phyloP scores from a whole-genome alignment of 352 stramenopile species.

The Phytophthora cryptogea region DNA sequence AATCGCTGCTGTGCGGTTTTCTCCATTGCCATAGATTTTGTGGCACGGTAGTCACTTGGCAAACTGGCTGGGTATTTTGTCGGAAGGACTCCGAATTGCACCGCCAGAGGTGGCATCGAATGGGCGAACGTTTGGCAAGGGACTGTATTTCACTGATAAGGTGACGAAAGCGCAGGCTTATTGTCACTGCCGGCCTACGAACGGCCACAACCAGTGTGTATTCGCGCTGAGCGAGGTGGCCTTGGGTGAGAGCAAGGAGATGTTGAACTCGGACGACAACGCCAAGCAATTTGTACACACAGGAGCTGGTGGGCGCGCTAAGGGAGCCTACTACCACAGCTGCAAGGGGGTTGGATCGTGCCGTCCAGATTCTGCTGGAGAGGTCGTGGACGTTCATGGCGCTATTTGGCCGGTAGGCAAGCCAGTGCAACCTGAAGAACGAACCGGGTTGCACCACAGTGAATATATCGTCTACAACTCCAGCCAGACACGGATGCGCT shows the following conservation, averaged over 20 bases:
- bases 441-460: conserved; percentile 67
- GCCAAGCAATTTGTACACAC: conserved; percentile 56
- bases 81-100: conserved; percentile 78
- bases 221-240: conserved; percentile 73
- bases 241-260: conserved; percentile 68
- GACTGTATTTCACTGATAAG: conserved; percentile 90
- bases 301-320: conserved; percentile 41
- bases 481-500: conserved; percentile 80
- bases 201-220: conserved; percentile 52
- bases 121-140: conserved; percentile 82
- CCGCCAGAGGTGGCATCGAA: conserved; percentile 75
- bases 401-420: conserved; percentile 73
- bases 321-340: conserved; percentile 51
- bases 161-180: conserved; percentile 76
- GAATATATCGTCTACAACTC: conserved; percentile 90
- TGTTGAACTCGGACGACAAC: conserved; percentile 54
- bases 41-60: conserved; percentile 87
- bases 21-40: conserved; percentile 57
- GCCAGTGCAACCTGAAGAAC: conserved; percentile 53
- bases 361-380: conserved; percentile 48
- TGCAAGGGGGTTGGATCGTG: conserved; percentile 74
- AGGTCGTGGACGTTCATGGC: conserved; percentile 60
- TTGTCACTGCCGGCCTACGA: conserved; percentile 54
- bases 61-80: conserved; percentile 88
- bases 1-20: conserved; percentile 31